Evolutionary conservation across 2,329 filamentous ascomycete genomes (phyloP).

Genomic region (Onygenales sp.): DNA sequence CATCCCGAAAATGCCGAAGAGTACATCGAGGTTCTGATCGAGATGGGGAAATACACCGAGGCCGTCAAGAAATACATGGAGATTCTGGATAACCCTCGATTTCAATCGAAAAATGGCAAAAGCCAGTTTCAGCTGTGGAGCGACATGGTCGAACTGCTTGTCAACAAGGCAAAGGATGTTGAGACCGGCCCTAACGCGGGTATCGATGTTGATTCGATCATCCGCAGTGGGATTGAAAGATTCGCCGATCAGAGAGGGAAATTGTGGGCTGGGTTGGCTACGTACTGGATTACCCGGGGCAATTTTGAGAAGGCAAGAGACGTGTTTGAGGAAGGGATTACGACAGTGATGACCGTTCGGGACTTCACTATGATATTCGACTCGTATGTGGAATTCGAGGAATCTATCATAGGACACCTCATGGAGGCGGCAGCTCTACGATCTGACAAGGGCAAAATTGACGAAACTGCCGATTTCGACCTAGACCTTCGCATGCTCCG

Average conservation of each 20-base stretch:
- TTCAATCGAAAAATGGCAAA: constrained; percentile 87
- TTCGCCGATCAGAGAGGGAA: constrained; percentile 93
- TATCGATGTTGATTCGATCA: constrained; percentile 84
- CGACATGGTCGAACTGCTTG: constrained; percentile 91
- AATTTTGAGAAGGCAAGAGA: constrained; percentile 90
- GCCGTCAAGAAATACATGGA: constrained; percentile 86
- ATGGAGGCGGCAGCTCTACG: constrained; percentile 79
- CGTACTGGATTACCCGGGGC: constrained; percentile 90
- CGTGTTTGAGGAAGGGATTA: constrained; percentile 91
- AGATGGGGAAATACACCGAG: constrained; percentile 78
- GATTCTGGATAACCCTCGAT: constrained; percentile 80
- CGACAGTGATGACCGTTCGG: constrained; percentile 95
- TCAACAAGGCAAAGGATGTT: constrained; percentile 80
- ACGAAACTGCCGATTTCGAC: constrained; percentile 84
- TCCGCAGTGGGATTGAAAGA: constrained; percentile 79
- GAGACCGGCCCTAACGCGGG: constrained; percentile 70
- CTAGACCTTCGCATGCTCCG: constrained; percentile 95
- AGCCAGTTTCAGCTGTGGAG: constrained; percentile 96
- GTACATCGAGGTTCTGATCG: constrained; percentile 79
- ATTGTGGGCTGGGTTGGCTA: constrained; percentile 87
- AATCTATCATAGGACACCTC: constrained; percentile 81
- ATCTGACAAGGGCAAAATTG: constrained; percentile 65
- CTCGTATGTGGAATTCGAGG: constrained; percentile 92
- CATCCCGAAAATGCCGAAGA: constrained; percentile 93
- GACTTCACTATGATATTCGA: constrained; percentile 97